Evolutionary conservation across 2,329 filamentous ascomycete species (phyloP).

Genomic region (Trichoderma harzianum): DNA sequence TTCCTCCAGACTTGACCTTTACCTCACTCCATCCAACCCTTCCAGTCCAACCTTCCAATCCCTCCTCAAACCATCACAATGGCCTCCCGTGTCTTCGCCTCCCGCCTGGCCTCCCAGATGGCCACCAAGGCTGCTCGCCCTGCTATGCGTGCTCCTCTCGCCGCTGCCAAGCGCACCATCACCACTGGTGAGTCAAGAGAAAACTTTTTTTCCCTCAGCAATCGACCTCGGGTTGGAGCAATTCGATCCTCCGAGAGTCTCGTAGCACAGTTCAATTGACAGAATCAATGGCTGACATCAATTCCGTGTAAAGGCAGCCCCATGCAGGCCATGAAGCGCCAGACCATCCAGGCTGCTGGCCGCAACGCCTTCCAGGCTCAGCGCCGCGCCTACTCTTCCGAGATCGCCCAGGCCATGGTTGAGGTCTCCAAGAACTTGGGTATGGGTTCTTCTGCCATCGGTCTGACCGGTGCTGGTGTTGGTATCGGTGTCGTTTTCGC

Average conservation of each 20-base stretch:
- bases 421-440: conserved; percentile 88
- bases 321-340: conserved; percentile 73
- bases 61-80: conserved; percentile 62
- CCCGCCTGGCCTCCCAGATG: conserved; percentile 74
- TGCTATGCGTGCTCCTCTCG: conserved; percentile 62
- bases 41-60: conserved; percentile 27
- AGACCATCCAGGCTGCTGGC: conserved; percentile 64
- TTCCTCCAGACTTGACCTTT: conserved; percentile 31
- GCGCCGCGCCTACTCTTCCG: conserved; percentile 78
- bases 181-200: conserved; percentile 60
- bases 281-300: conserved; percentile 32
- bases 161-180: conserved; percentile 72
- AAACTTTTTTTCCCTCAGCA: conserved; percentile 29
- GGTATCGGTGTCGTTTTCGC: conserved; percentile 95
- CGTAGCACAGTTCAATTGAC: conserved; percentile 32
- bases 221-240: not conserved
- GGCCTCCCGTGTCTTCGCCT: conserved; percentile 76
- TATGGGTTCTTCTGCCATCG: conserved; percentile 86
- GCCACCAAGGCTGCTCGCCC: conserved; percentile 75
- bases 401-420: conserved; percentile 84
- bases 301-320: conserved; percentile 47
- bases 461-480: conserved; percentile 89
- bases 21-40: conserved; percentile 32
- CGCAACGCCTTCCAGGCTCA: conserved; percentile 62
- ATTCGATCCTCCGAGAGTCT: conserved; percentile 23